phyloP scores from a whole-genome alignment of 1,284 basidiomycete genomes.

The Apiotrichum sp. region DNA sequence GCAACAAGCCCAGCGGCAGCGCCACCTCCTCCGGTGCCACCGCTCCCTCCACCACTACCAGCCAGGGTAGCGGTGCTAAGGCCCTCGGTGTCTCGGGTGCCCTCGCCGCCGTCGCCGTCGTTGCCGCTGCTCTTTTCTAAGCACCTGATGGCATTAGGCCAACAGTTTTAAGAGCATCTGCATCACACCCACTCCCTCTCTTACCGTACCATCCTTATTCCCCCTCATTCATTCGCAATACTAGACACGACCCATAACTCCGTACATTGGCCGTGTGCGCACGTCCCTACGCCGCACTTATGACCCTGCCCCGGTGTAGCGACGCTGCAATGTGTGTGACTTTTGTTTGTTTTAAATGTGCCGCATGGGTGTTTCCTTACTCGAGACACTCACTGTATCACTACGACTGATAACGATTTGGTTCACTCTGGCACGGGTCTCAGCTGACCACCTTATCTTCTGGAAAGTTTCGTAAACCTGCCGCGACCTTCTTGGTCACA shows the following conservation, averaged over 20 bases:
- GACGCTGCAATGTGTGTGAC: neutral
- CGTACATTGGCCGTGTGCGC: slow-evolving; percentile 5
- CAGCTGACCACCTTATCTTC: no score
- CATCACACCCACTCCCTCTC: neutral
- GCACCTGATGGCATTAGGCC: neutral
- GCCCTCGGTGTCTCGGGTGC: slow-evolving; percentile 16
- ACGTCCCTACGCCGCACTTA: slow-evolving; percentile 5
- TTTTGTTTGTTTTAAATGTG: no score
- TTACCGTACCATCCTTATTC: slow-evolving; percentile 3
- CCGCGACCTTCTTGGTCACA: no score
- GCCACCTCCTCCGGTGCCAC: slow-evolving; percentile 8
- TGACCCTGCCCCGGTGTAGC: neutral
- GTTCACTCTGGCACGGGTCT: no score
- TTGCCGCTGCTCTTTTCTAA: slow-evolving; percentile 27
- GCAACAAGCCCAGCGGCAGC: neutral
- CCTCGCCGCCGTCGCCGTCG: slow-evolving; percentile 23
- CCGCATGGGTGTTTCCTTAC: no score
- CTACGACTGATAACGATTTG: no score
- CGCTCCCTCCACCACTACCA: slow-evolving; percentile 5
- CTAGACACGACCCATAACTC: slow-evolving; percentile 5
- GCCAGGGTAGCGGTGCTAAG: slow-evolving; percentile 5
- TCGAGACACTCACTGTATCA: no score
- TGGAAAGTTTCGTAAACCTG: no score
- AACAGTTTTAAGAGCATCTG: no score
- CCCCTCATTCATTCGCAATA: slow-evolving; percentile 3